Percentiles rank a stretch among this genome's conserved stretches.
These are phyloP conservation scores for Melanopsichium pennsylvanicum DNA, from an alignment of 1,284 basidiomycete species.

Conservation along the genomic window DNA sequence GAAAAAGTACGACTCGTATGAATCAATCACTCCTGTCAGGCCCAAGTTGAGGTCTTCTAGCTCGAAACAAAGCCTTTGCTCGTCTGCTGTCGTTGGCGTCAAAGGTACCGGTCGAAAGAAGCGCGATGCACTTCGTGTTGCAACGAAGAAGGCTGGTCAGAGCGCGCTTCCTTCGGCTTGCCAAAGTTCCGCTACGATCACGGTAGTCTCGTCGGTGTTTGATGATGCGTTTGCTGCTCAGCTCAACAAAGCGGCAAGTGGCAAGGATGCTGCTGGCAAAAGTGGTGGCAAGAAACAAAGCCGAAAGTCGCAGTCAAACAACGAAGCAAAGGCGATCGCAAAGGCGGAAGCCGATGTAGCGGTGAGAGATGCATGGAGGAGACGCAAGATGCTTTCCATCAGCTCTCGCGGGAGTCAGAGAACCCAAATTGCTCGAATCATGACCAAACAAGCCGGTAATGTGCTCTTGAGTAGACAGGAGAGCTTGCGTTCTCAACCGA, in stretches of 20 bases:
- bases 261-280: neutral
- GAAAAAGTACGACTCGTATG: conserved; percentile 5
- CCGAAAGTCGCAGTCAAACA: neutral
- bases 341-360: conserved; percentile 32
- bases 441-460: neutral
- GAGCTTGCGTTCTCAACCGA: conserved; percentile 22
- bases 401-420: conserved; percentile 35
- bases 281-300: neutral
- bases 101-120: conserved; percentile 18
- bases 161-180: conserved; percentile 13
- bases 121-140: conserved; percentile 7
- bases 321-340: conserved; percentile 17
- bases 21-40: conserved; percentile 6
- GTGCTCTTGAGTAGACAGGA: conserved; percentile 10
- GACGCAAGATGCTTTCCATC: conserved; percentile 32
- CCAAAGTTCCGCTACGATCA: conserved; percentile 32
- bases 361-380: conserved; percentile 22
- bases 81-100: neutral
- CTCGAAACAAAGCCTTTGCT: conserved; percentile 17
- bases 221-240: conserved; percentile 30
- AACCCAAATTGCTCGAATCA: conserved; percentile 7
- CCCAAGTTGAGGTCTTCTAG: conserved; percentile 27
- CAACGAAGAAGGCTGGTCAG: conserved; percentile 4
- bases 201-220: conserved; percentile 33
- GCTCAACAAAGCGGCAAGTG: conserved; percentile 1